phyloP scores from a whole-genome alignment of 2,329 filamentous ascomycete species.

The Fusarium paranaense region DNA sequence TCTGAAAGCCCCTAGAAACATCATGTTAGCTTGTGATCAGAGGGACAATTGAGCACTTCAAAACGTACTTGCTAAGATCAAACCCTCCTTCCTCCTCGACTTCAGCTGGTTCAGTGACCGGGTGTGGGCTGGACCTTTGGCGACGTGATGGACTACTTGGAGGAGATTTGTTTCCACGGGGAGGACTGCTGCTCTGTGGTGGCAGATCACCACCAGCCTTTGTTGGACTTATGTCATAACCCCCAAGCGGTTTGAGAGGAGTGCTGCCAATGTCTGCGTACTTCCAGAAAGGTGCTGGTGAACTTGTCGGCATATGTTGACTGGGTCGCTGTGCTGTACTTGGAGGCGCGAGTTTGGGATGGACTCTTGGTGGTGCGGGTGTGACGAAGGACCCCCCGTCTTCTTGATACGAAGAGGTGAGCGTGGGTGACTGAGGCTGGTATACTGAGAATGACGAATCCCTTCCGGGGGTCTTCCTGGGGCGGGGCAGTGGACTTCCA shows the following conservation, averaged over 20 bases:
- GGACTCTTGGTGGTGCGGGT: constrained; percentile 77
- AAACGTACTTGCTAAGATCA: constrained; percentile 67
- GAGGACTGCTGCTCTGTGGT: constrained; percentile 70
- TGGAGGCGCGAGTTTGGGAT: constrained; percentile 80
- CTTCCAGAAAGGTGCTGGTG: constrained; percentile 89
- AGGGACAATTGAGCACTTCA: not conserved
- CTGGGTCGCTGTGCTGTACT: constrained; percentile 85
- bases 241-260: constrained; percentile 64
- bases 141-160: constrained; percentile 63
- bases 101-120: constrained; percentile 47
- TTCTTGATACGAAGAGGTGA: constrained; percentile 73
- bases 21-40: constrained; percentile 21
- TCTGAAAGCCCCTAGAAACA: constrained; percentile 69
- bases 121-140: constrained; percentile 47
- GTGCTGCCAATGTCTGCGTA: constrained; percentile 83
- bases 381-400: constrained; percentile 74
- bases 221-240: constrained; percentile 69
- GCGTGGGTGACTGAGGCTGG: constrained; percentile 68
- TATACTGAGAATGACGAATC: constrained; percentile 62
- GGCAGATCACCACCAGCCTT: constrained; percentile 58
- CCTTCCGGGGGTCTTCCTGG: constrained; percentile 59
- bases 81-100: constrained; percentile 65
- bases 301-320: constrained; percentile 87
- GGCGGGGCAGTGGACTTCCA: constrained; percentile 71
- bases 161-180: constrained; percentile 62